Evolutionary conservation across 169 alveolate genomes (phyloP).

Genomic region (Plasmodium fragile): DNA sequence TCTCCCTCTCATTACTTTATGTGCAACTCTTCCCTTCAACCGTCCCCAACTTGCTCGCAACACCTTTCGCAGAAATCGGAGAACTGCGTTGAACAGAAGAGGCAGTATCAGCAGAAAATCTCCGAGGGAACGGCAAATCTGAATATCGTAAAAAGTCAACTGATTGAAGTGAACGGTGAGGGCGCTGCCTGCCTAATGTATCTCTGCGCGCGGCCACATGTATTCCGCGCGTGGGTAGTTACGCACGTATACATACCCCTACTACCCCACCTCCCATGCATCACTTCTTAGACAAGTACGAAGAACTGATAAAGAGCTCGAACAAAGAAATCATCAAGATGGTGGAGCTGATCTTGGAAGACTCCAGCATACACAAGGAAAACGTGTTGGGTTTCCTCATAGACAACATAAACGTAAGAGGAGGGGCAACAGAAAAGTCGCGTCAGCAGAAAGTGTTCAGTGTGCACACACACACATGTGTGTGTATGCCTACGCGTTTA

Average conservation of each 20-base stretch:
- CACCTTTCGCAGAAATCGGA: slow-evolving; percentile 43
- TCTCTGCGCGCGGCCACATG: not conserved
- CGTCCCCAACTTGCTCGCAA: not conserved
- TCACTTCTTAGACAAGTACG: slow-evolving; percentile 43
- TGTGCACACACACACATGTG: slow-evolving; percentile 15
- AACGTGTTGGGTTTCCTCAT: slow-evolving; percentile 56
- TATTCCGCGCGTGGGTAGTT: not conserved
- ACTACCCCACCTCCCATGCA: not conserved
- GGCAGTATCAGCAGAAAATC: slow-evolving; percentile 65
- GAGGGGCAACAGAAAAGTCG: not conserved
- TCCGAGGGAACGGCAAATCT: slow-evolving; percentile 68
- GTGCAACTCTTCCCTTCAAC: not conserved
- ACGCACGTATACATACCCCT: not conserved
- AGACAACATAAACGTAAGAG: slow-evolving; percentile 66
- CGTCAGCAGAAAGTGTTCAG: not conserved
- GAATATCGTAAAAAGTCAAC: slow-evolving; percentile 57
- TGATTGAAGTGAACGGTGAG: slow-evolving; percentile 73
- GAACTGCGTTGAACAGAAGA: slow-evolving; percentile 46
- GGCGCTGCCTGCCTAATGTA: too few relatives aligned
- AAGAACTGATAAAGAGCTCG: slow-evolving; percentile 70
- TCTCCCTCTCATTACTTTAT: not conserved
- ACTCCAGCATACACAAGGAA: slow-evolving; percentile 53
- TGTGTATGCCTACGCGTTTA: not conserved
- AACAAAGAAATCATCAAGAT: slow-evolving; percentile 71
- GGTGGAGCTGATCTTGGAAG: slow-evolving; percentile 46